Evolutionary conservation across 768 basidiomycete genomes (phyloP), one percentile per base, ranked within the genome.

Genomic region (Rhizopogon roseolus): DNA sequence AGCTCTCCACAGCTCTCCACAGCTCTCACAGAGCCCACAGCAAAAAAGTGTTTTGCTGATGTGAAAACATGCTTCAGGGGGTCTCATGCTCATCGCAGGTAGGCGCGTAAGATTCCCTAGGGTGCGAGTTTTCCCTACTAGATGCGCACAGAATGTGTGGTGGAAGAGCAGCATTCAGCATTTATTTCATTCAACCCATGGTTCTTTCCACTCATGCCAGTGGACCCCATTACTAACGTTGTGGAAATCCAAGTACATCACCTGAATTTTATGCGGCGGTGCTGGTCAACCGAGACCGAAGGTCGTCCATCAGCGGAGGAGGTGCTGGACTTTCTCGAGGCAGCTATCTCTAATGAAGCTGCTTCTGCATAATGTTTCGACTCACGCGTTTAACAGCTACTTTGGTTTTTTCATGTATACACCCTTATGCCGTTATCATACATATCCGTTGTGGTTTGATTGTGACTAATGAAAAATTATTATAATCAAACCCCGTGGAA

Each of bases 231-330:
- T 55, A 16, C 38, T 29, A 9, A 54, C 61, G 17, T 57, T 56
- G 3, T 39, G 40, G 0, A 73, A 40, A 70, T 77, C 10, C 66
- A 69, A 16, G 70, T 75, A 55, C 54, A 56, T 9, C 73, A 76
- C 52, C 76, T 76, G 74, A 55, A 65, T 1, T 64, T 78, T n/a
- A 75, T 77, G 32, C 64, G 70, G 60, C 59, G 57, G 19, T 77
- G 76, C 51, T 78, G 76, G 76, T 32, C 50, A 37, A 27, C 19
- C 40, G 64, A 63, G 22, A 38, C 22, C 17, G 29, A 36, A 8
- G 8, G 9, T 13, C 62, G 59, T 37, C 54, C 54, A 43, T 37
- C 40, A 25, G 25, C 11, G 22, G 36, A 44, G 13, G 54, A 52
- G 1, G 34, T 55, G n/a, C 34, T 52, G n/a, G 29, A 19, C 38